Evolutionary conservation across 1,139 yeast genomes (phyloP).

Genomic region (Candida buenavistaensis): DNA sequence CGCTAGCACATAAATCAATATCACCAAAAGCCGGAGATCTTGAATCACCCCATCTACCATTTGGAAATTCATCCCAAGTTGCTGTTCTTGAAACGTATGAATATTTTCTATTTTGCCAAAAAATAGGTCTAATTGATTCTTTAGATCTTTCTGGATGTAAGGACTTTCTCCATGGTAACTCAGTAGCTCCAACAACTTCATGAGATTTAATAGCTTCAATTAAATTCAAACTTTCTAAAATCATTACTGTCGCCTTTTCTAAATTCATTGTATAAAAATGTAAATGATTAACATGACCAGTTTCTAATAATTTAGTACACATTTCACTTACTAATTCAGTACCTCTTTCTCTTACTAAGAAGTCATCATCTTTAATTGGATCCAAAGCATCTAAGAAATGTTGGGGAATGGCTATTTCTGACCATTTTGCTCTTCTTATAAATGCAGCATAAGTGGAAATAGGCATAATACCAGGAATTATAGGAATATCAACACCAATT

Average conservation of each 20-base stretch:
- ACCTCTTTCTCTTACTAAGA: constrained; percentile 82
- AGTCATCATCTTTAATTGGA: constrained; percentile 89
- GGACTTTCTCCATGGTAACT: constrained; percentile 88
- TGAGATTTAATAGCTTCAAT: constrained; percentile 46
- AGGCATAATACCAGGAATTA: constrained; percentile 98
- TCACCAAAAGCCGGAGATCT: constrained; percentile 94
- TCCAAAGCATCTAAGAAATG: constrained; percentile 70
- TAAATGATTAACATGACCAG: constrained; percentile 78
- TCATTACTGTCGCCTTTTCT: constrained; percentile 87
- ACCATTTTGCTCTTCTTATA: constrained; percentile 92
- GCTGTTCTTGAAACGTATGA: constrained; percentile 89
- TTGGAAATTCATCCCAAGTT: constrained; percentile 94
- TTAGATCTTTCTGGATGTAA: constrained; percentile 77
- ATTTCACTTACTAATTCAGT: constrained; percentile 79
- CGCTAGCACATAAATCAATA: constrained; percentile 74
- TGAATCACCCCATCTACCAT: constrained; percentile 95
- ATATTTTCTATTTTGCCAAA: constrained; percentile 94
- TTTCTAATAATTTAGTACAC: constrained; percentile 71
- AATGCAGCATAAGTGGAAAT: constrained; percentile 92
- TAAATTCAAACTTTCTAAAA: constrained; percentile 70
- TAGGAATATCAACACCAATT: constrained; percentile 80
- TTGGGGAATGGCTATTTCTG: constrained; percentile 77
- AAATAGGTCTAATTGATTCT: constrained; percentile 89
- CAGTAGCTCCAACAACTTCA: constrained; percentile 40
- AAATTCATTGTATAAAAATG: constrained; percentile 97